Conservation (phyloP, 148 eudicot species). For the Tetragonia tetragonoides region DNA sequence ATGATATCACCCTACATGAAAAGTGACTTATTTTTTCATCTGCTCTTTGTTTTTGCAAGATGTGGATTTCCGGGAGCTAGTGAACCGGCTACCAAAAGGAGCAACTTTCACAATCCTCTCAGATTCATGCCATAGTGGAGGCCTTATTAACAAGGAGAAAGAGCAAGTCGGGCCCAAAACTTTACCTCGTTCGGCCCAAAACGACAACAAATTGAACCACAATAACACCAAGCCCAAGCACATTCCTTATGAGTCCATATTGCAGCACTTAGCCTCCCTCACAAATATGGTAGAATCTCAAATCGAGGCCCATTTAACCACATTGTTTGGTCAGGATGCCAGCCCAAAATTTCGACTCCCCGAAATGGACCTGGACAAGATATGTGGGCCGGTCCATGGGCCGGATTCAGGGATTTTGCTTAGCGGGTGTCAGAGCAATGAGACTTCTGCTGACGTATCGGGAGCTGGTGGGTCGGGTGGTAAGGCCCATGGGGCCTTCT, state of each 20-base stretch:
- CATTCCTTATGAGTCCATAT: slow-evolving; percentile 40
- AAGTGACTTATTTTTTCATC: no score
- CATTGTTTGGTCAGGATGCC: slow-evolving; percentile 46
- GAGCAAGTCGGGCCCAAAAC: slow-evolving; percentile 62
- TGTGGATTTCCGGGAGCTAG: slow-evolving; percentile 61
- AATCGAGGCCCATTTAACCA: slow-evolving; percentile 43
- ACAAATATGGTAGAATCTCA: slow-evolving; percentile 42
- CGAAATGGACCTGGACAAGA: slow-evolving; percentile 20
- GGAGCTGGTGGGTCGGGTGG: slow-evolving; percentile 27
- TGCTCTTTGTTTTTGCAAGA: slow-evolving; percentile 46
- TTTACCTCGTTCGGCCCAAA: slow-evolving; percentile 6
- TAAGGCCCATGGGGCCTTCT: slow-evolving; percentile 59
- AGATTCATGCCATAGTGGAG: slow-evolving; percentile 69
- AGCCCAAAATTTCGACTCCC: slow-evolving; percentile 45
- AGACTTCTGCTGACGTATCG: slow-evolving; percentile 50
- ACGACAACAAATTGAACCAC: slow-evolving; percentile 6
- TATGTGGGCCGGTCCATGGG: slow-evolving; percentile 20
- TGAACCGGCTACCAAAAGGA: slow-evolving; percentile 54
- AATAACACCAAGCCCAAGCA: slow-evolving; percentile 25
- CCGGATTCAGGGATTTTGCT: slow-evolving; percentile 51
- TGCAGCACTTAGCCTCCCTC: slow-evolving; percentile 38
- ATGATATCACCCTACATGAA: no score
- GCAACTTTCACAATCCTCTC: slow-evolving; percentile 63
- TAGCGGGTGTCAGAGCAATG: slow-evolving; percentile 63
- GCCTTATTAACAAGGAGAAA: slow-evolving; percentile 64